Evolutionary conservation across 2,329 filamentous ascomycete species (phyloP), one percentile per base, ranked within the genome.

Genomic region (Ceratocystis alfenasii): DNA sequence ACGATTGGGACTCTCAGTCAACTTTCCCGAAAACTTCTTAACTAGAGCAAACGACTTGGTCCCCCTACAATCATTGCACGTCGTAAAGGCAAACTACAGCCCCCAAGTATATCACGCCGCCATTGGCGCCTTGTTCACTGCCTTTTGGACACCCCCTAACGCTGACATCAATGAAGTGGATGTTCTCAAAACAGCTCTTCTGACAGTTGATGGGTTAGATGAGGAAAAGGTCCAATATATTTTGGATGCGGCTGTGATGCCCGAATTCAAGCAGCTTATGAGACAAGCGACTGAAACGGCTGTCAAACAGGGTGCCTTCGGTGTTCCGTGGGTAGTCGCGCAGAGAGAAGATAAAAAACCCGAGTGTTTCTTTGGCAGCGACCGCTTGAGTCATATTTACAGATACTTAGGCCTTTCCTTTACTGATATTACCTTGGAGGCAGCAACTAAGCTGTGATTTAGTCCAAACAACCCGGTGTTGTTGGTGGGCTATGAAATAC

Each of bases 281-380:
- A 80, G 80, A 67, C 76, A 74, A 4, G 80, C 80, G 55, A 91
- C 88, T 20, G 78, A 83, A 67, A 78, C 79, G 69, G 87, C 83
- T 0, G 73, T 89, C 17, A 80, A 83, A 46, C 77, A 76, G 62
- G 89, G 88, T 0, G 89, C 88, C 0, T 93, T 89, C 74, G 89
- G 89, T 0, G 83, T 84, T 62, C 89, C 89, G 1, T 93, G 89
- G 88, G 78, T 89, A 68, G 86, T 84, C 81, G 88, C 85, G 2
- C 79, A 78, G 20, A 83, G 87, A 70, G 73, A 72, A 70, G 73
- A 72, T 68, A 86, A 0, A 74, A 79, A 66, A 8, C 36, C 7
- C 7, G 25, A 65, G 10, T 83, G 86, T 0, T 90, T 91, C 73
- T 92, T 92, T 74, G 88, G 88, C 2, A 90, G 87, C 74, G 88